These are phyloP conservation scores for Coemansia brasiliensis DNA, from an alignment of 192 early-diverging fungal species.

Conservation along the genomic window DNA sequence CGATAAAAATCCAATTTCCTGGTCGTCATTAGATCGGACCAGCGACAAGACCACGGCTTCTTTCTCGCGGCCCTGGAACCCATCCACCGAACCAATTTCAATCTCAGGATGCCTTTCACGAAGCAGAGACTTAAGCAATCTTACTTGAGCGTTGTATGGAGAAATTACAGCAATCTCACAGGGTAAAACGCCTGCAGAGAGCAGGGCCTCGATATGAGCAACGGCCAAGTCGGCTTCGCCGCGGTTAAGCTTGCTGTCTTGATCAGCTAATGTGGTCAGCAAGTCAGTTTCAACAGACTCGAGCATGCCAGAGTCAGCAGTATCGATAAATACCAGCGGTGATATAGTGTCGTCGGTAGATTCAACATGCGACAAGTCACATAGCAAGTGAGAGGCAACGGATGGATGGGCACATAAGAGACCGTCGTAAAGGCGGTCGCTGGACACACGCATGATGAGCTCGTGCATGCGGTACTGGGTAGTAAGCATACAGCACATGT, in stretches of 20 bases:
- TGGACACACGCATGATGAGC: conserved; percentile 75
- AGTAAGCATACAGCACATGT: conserved; percentile 67
- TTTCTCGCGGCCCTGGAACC: conserved; percentile 91
- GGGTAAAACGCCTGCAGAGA: conserved; percentile 62
- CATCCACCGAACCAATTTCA: conserved; percentile 86
- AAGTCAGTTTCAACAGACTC: conserved; percentile 27
- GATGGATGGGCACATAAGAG: conserved; percentile 63
- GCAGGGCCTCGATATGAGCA: conserved; percentile 62
- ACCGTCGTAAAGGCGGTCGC: conserved; percentile 68
- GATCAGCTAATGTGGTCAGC: conserved; percentile 16
- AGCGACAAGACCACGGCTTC: conserved; percentile 80
- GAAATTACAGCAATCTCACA: conserved; percentile 82
- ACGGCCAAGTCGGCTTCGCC: conserved; percentile 71
- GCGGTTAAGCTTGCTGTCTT: conserved; percentile 71
- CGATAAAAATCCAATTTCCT: conserved; percentile 80
- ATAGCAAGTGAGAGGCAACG: conserved; percentile 65
- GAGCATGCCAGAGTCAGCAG: conserved; percentile 52
- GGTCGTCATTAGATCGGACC: conserved; percentile 75
- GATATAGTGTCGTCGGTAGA: conserved; percentile 61
- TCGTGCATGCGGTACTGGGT: conserved; percentile 91
- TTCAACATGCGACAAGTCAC: conserved; percentile 61
- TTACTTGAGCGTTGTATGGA: conserved; percentile 82
- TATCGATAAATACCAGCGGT: conserved; percentile 73
- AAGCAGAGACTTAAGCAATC: conserved; percentile 53
- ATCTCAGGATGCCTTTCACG: conserved; percentile 59